Evolutionary conservation across 345 rosid genomes (phyloP).

Genomic region (Psidium guajava): DNA sequence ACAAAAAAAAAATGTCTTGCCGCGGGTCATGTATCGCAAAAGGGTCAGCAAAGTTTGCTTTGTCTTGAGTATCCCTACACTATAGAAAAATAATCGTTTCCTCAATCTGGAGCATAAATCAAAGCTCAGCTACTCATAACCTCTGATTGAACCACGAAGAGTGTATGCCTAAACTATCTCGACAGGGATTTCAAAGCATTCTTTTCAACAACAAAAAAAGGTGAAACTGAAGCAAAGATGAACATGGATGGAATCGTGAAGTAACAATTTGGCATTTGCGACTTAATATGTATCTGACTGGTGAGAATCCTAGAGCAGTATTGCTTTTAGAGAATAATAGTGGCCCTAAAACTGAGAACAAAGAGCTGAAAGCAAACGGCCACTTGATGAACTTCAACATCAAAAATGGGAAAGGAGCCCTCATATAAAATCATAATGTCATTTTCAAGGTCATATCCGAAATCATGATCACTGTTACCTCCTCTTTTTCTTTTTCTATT

Average conservation of each 20-base stretch:
- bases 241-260: not conserved
- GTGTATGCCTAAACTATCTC: not conserved
- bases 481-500: no score
- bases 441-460: not conserved
- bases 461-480: fast-evolving
- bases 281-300: not conserved
- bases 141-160: not conserved
- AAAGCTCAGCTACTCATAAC: not conserved
- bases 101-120: not conserved
- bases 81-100: not conserved
- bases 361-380: not conserved
- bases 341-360: not conserved
- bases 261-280: not conserved
- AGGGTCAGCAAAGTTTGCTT: not conserved
- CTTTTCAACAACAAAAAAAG: not conserved
- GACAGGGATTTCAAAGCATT: not conserved
- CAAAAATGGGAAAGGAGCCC: not conserved
- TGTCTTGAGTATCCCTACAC: not conserved
- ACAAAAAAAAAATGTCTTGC: not conserved
- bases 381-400: not conserved
- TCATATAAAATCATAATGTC: not conserved
- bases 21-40: not conserved
- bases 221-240: not conserved
- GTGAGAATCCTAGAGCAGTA: not conserved
- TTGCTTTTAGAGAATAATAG: not conserved